phyloP scores from a whole-genome alignment of 805 yeast genomes.

The Wickerhamiella sergipiensis region DNA sequence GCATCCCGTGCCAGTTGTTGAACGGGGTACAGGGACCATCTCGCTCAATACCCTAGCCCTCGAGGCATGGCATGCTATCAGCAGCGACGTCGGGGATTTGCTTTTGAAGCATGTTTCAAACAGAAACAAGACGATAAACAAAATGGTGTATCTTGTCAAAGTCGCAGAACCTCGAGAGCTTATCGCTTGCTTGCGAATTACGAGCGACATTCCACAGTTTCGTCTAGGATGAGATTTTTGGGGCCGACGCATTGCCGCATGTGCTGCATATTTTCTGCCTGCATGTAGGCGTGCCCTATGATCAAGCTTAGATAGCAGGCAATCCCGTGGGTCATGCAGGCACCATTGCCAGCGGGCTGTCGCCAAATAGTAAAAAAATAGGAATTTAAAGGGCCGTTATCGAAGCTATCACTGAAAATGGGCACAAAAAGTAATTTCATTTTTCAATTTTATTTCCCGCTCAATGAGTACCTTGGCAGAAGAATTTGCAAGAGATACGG shows the following conservation, averaged over 20 bases:
- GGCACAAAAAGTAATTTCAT: not conserved
- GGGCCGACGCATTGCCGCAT: not conserved
- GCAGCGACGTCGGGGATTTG: not conserved
- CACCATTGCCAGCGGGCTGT: not conserved
- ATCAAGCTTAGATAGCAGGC: not conserved
- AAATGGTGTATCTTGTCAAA: no score
- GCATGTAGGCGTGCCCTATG: not conserved
- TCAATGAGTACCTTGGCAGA: not conserved
- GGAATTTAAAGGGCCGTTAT: not conserved
- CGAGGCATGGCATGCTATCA: not conserved
- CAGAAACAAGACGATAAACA: not conserved
- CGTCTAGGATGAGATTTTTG: not conserved
- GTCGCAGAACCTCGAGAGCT: no score
- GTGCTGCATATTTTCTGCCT: not conserved
- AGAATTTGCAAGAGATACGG: not conserved
- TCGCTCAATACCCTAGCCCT: not conserved
- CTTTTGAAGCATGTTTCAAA: not conserved
- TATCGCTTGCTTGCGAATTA: no score
- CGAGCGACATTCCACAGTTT: no score
- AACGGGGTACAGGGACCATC: no score
- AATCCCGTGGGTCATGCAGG: not conserved
- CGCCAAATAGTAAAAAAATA: not conserved
- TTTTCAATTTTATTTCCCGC: not conserved
- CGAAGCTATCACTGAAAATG: not conserved
- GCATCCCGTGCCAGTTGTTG: no score